Percentiles rank a stretch among this genome's conserved stretches.
These are phyloP conservation scores for Yarrowia deformans DNA, from an alignment of 805 yeast species.

Conservation along the genomic window DNA sequence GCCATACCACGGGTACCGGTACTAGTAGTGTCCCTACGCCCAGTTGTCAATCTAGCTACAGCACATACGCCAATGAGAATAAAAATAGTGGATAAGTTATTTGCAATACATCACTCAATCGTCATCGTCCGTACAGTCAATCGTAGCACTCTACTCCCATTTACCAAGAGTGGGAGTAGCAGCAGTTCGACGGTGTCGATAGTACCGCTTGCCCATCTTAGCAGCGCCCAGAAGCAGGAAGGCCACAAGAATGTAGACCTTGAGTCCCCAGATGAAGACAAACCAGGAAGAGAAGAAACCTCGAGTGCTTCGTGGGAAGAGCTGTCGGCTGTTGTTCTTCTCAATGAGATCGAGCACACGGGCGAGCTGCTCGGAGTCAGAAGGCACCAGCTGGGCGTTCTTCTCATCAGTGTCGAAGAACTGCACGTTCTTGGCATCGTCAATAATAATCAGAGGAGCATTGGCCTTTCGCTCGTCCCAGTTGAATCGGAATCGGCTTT, in stretches of 20 bases:
- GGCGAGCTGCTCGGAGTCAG: slow-evolving; percentile 14
- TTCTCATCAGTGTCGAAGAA: slow-evolving; percentile 34
- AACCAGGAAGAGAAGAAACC: slow-evolving; percentile 17
- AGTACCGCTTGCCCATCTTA: slow-evolving; percentile 22
- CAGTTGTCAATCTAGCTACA: no score
- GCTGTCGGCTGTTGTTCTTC: slow-evolving; percentile 32
- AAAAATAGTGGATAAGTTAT: slow-evolving; percentile 17
- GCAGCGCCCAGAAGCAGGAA: slow-evolving; percentile 4
- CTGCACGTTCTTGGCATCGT: slow-evolving; percentile 35
- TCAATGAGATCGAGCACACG: slow-evolving; percentile 27
- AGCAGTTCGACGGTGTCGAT: slow-evolving; percentile 27
- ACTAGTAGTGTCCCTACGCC: no score
- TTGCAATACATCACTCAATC: slow-evolving; percentile 31
- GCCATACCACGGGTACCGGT: no score
- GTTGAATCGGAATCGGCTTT: slow-evolving; percentile 29
- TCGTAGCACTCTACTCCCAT: slow-evolving; percentile 21
- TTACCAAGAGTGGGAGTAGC: slow-evolving; percentile 32
- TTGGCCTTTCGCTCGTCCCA: slow-evolving; percentile 21
- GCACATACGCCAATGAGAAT: not conserved
- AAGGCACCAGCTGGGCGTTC: slow-evolving; percentile 15
- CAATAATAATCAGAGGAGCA: slow-evolving; percentile 30
- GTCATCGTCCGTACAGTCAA: slow-evolving; percentile 13
- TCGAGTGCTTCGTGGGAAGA: slow-evolving; percentile 31
- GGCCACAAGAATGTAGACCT: slow-evolving; percentile 14
- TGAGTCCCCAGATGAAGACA: slow-evolving; percentile 21